A percentile compares a stretch with the other conserved stretches of the same genome.
phyloP scores from a whole-genome alignment of 352 stramenopile species.

The Pythium myriotylum region DNA sequence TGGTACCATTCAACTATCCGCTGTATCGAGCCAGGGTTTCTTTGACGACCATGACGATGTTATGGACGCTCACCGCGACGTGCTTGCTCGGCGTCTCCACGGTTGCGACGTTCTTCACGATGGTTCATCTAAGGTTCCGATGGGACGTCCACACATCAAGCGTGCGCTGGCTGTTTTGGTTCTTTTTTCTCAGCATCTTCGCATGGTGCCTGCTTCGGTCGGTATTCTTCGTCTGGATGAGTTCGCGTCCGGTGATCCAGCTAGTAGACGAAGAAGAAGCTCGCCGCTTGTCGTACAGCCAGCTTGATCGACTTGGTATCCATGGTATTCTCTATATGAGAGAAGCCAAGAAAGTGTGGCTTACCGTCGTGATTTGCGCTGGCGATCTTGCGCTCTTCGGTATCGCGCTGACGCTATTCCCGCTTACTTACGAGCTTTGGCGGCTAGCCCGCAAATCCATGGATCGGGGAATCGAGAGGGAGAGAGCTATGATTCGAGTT shows the following conservation, averaged over 20 bases:
- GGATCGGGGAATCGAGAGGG: conserved; percentile 54
- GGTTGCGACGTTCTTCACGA: conserved; percentile 22
- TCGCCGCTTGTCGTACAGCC: conserved; percentile 5
- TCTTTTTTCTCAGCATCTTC: conserved; percentile 60
- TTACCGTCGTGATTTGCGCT: conserved; percentile 41
- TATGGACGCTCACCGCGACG: conserved; percentile 6
- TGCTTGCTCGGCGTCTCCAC: conserved; percentile 7
- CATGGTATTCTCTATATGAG: conserved; percentile 35
- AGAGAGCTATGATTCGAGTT: conserved; percentile 41
- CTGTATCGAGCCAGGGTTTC: too few species aligned
- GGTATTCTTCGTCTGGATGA: conserved; percentile 46
- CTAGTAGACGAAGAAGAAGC: conserved; percentile 15
- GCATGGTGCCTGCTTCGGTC: conserved; percentile 44
- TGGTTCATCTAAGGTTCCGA: conserved; percentile 23
- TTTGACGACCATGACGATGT: conserved; percentile 3
- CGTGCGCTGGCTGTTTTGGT: conserved; percentile 68
- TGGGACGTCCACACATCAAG: conserved; percentile 33
- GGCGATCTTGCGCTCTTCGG: conserved; percentile 62
- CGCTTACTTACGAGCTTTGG: conserved; percentile 59
- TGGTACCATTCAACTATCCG: too few species aligned
- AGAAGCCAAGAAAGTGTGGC: conserved; percentile 26
- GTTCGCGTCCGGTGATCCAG: not conserved
- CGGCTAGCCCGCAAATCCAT: conserved; percentile 65
- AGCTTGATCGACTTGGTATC: conserved; percentile 60
- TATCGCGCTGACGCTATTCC: conserved; percentile 52